Evolutionary conservation across 352 stramenopile species (phyloP), one percentile per base, ranked within the genome.

Genomic region (Globisporangium apiculatum): DNA sequence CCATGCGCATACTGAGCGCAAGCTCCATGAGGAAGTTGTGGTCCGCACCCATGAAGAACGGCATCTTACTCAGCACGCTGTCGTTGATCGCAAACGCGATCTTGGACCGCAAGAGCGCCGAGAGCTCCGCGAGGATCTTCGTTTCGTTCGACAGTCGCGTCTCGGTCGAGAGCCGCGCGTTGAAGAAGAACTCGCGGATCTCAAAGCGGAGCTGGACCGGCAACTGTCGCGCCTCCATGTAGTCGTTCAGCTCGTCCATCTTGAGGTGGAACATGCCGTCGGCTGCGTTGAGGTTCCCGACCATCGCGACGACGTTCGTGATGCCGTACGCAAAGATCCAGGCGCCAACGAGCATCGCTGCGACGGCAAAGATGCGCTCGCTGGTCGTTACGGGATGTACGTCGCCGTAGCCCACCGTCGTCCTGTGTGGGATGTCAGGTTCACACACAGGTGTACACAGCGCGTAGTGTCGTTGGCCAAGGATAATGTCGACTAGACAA

Each of bases 181-280:
- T 91, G 53, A 87, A 75, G 60, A 83, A 91, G 49, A 91, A 91
- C 49, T 91, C 80, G 9, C 78, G 80, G 48, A 91, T 91, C 55
- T 91, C 80, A 51, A 84, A 75, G 1, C 80, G 78, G 31, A 91
- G 55, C 31, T 87, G 76, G 14, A 78, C 64, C 5, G 80, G 80
- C 41, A 91, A 52, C 55, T 91, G 78, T 8, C 78, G 72, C n/a
- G 80, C 80, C 42, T 55, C 71, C 80, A 91, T 89, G 58, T 91
- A 91, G 55, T 91, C 81, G 53, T 91, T 91, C 48, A 91, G 67
- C 59, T 89, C 78, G 55, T 91, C 81, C 59, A 91, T 78, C 48
- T 87, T 87, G 53, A 83, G 63, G 40, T 73, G 76, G 46, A 91
- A 91, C 3, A 71, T 48, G 0, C 75, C 85, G 42, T 91, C 80